A percentile compares a stretch with the other conserved stretches of the same genome.
phyloP scores from a whole-genome alignment of 2,329 filamentous ascomycete species.

The Aspergillus novoparasiticus region DNA sequence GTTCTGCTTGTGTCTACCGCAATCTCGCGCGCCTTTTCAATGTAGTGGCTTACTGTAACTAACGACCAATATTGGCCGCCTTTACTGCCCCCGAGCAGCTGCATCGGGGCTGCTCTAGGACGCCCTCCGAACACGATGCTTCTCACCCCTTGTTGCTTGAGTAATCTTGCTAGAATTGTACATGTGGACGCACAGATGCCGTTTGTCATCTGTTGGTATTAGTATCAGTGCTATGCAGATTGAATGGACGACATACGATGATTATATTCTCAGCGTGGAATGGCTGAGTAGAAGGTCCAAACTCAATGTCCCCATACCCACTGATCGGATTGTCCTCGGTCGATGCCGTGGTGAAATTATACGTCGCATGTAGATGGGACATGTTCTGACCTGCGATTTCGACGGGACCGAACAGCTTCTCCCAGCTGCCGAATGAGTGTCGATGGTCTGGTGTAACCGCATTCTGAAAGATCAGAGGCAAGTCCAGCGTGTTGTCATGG shows the following conservation, averaged over 20 bases:
- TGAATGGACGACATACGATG: slow-evolving; percentile 20
- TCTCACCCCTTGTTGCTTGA: slow-evolving; percentile 57
- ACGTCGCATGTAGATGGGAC: slow-evolving; percentile 28
- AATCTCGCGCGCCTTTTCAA: background rate
- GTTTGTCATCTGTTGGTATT: slow-evolving; percentile 48
- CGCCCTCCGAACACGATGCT: slow-evolving; percentile 64
- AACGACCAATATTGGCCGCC: slow-evolving; percentile 40
- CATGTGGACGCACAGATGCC: slow-evolving; percentile 64
- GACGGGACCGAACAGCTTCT: slow-evolving; percentile 47
- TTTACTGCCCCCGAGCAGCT: slow-evolving; percentile 67
- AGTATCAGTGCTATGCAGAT: no score
- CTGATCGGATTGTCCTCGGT: slow-evolving; percentile 24
- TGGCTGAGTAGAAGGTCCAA: slow-evolving; percentile 19
- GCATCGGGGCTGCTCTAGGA: slow-evolving; percentile 57
- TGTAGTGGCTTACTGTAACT: background rate
- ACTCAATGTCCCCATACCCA: slow-evolving; percentile 25
- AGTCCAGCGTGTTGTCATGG: background rate
- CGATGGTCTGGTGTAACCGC: slow-evolving; percentile 28
- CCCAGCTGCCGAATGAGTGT: slow-evolving; percentile 44
- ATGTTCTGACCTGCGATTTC: slow-evolving; percentile 21
- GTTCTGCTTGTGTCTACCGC: background rate
- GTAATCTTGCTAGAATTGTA: slow-evolving; percentile 59
- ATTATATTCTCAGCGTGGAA: slow-evolving; percentile 41
- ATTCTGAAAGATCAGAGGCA: background rate
- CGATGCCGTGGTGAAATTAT: slow-evolving; percentile 29